Evolutionary conservation across 257 asterid species (phyloP).

Genomic region (Solanum verrucosum): DNA sequence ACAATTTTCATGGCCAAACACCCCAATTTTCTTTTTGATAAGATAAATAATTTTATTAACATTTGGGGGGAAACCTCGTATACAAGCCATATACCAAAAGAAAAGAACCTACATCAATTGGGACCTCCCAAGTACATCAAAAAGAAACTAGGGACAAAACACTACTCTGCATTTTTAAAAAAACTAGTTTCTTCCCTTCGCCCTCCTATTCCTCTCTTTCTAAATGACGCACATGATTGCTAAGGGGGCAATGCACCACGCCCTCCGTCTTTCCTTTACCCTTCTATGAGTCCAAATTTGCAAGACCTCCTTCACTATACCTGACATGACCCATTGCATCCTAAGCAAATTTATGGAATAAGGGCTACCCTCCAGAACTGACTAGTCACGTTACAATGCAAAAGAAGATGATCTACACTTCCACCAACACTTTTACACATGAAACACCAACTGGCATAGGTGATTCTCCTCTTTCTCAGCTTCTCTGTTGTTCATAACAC

Average conservation of each 20-base stretch:
- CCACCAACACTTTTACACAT: neutral
- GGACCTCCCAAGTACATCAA: neutral
- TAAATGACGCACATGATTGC: neutral
- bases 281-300: neutral
- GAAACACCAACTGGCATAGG: neutral
- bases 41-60: neutral
- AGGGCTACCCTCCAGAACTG: neutral
- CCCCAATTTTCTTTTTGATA: neutral
- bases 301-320: neutral
- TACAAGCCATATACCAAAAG: neutral
- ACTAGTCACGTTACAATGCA: neutral
- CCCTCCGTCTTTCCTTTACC: neutral
- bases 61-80: neutral
- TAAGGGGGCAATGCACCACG: neutral
- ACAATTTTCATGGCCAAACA: too few relatives aligned
- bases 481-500: neutral
- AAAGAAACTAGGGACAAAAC: too few relatives aligned
- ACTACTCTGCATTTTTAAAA: neutral
- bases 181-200: neutral
- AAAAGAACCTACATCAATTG: neutral
- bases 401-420: neutral
- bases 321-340: neutral
- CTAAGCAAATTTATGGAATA: neutral
- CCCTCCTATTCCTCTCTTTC: neutral
- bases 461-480: neutral